Evolutionary conservation across 1,139 yeast genomes (phyloP), one percentile per base, ranked within the genome.

Genomic region (Pichia cactophila): DNA sequence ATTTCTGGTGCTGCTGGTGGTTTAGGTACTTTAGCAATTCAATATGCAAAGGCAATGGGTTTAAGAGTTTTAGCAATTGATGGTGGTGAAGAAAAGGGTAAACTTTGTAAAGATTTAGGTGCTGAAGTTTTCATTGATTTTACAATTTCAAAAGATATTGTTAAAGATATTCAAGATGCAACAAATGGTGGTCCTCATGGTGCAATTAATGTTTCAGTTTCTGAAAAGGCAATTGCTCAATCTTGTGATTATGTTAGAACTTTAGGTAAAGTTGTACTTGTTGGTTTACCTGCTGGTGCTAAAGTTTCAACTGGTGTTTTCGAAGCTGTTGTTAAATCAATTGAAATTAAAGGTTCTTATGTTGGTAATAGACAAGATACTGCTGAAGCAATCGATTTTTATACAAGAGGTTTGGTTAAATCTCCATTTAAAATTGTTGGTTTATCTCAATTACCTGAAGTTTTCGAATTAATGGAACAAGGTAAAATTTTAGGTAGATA

Each of bases 1-100:
- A 71, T 83, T 52, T 80, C 86, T 43, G 90, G 90, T 71, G 89
- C 88, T 49, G 87, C 79, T 61, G 90, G 90, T 68, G 90, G 90
- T 57, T 74, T 83, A 61, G 90, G 90, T 58, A 76, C 88, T 42
- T 69, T 83, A 54, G 89, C 89, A 42, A 70, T 80, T 50, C 89
- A 83, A 70, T 83, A 83, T 64, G 90, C 88, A 50, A 75, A 68
- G 55, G 86, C 87, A 47, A 76, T 80, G 87, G 90, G 90, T 59
- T 72, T 72, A 64, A 75, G 88, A 70, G 87, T 83, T 42, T 58
- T 83, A 26, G 90, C 79, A 60, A 82, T 83, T 58, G 90, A 83
- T 61, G 88, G 87, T 64, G 89, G 88, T 67, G 82, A 64, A 28
- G 86, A 77, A 42, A 83, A 83, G 69, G 78, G 72, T 54, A 73